Evolutionary conservation across 305 asterid genomes (phyloP), one percentile per base, ranked within the genome.

Genomic region (Monarda citriodora): DNA sequence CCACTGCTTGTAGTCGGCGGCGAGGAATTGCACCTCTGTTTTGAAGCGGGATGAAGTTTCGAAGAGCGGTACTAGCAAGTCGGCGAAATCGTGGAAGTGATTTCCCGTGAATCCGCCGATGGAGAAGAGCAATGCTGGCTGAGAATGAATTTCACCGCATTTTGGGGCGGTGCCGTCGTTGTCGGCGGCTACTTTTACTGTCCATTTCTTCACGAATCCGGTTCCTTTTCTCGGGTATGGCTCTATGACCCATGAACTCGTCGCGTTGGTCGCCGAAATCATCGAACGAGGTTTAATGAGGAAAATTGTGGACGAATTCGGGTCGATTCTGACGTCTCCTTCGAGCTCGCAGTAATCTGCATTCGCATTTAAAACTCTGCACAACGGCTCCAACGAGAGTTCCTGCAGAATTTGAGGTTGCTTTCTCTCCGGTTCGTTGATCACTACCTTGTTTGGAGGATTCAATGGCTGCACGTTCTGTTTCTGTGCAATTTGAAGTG

Each of bases 11-110:
- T 75, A 71, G 51, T 87, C 83, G 0, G 72, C 75, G n/a, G 77
- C 83, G 25, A 90, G 86, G 69, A 90, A 81, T 5, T 82, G 73
- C 10, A 85, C 89, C 1, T 82, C 77, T 31, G 60, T 60, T 3
- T 65, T 51, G 81, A 77, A 82, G 20, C 26, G 58, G 14, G 45
- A 69, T 0, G 88, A 79, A 12, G 84, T 82, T 16, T 88, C 36
- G 61, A 73, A 87, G 5, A 87, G 17, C 1, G 97, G 97, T 1
- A 85, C 18, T 17, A 90, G 14, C 23, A 85, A 13, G 49, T 90
- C 96, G 11, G 92, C 69, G 31, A 87, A 87, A 58, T 82, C 96
- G 29, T 90, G 97, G 79, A 87, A 90, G 53, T 72, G 75, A n/a
- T 90, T 90, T 16, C 97, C 96, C 1, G 85, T 37, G 45, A 6